These are phyloP conservation scores for Isoetes taiwanensis DNA, from an alignment of 75 land plant species.

Conservation along the genomic window DNA sequence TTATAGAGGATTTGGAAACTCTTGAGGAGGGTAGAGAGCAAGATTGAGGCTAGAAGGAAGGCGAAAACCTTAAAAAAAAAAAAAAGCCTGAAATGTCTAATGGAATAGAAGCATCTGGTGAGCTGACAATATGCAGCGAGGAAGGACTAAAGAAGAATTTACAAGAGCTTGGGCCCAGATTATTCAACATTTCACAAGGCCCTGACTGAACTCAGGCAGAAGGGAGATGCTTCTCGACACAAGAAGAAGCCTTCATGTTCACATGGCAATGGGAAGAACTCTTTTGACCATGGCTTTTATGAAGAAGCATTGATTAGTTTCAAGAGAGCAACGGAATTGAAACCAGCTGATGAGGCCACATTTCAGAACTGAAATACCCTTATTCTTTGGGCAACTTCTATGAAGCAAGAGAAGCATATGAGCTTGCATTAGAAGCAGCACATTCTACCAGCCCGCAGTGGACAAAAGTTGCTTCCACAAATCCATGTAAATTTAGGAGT, in stretches of 20 bases:
- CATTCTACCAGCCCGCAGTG: conserved; percentile 50
- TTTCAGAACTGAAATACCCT: conserved; percentile 66
- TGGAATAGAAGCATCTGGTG: too few relatives aligned
- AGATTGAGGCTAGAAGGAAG: conserved; percentile 34
- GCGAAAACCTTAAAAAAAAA: conserved; percentile 52
- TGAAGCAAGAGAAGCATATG: conserved; percentile 63
- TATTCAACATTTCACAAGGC: conserved; percentile 44
- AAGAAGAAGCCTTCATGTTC: conserved; percentile 86
- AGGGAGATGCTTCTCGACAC: conserved; percentile 59
- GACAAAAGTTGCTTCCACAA: conserved; percentile 65
- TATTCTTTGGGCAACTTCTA: conserved; percentile 51
- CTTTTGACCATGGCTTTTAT: conserved; percentile 73
- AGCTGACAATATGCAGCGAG: too few relatives aligned
- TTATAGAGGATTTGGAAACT: conserved; percentile 78
- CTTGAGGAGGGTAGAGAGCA: conserved; percentile 52
- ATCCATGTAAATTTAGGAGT: conserved; percentile 94
- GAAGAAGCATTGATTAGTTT: conserved; percentile 70
- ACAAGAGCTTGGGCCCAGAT: conserved; percentile 36
- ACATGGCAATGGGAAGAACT: conserved; percentile 82
- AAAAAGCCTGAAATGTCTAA: too few relatives aligned
- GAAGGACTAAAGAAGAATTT: too few relatives aligned
- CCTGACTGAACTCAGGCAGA: conserved; percentile 40
- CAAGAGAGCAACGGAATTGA: conserved; percentile 59
- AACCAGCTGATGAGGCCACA: conserved; percentile 74
- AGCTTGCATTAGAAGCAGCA: conserved; percentile 65